Percentiles rank a stretch among this genome's conserved stretches.
Evolutionary conservation across 1,284 basidiomycete species (phyloP).

Genomic region (Moesziomyces sp.): DNA sequence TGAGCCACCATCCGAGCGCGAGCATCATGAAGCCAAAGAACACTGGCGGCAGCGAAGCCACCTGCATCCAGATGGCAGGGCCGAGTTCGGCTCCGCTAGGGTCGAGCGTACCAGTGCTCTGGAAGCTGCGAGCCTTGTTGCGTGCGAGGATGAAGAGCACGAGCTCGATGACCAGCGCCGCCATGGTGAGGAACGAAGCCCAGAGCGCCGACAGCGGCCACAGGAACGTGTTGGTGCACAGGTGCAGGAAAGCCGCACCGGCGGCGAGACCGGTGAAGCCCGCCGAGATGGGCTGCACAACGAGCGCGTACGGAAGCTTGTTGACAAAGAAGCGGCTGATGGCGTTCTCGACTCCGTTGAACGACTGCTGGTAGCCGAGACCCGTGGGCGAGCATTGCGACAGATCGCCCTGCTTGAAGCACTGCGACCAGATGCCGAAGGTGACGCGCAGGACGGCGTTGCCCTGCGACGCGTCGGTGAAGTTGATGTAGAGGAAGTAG

Average conservation of each 20-base stretch:
- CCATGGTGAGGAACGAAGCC: conserved; percentile 52
- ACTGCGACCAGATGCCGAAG: conserved; percentile 57
- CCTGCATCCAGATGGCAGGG: conserved; percentile 60
- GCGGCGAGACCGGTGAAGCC: conserved; percentile 58
- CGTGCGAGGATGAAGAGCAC: conserved; percentile 54
- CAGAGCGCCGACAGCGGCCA: conserved; percentile 55
- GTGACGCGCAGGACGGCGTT: conserved; percentile 15
- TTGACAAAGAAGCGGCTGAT: conserved; percentile 39
- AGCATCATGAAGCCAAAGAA: conserved; percentile 55
- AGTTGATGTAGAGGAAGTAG: conserved; percentile 52
- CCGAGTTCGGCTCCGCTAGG: conserved; percentile 32
- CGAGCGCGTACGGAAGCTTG: conserved; percentile 55
- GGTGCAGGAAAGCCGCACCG: conserved; percentile 52
- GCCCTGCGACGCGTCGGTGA: conserved; percentile 14
- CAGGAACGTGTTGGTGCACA: conserved; percentile 57
- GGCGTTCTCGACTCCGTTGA: conserved; percentile 24
- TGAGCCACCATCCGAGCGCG: conserved; percentile 43
- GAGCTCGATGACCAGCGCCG: conserved; percentile 52
- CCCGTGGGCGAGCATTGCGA: conserved; percentile 37
- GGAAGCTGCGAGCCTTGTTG: conserved; percentile 27
- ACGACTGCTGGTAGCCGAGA: conserved; percentile 45
- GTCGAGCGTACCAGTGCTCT: conserved; percentile 14
- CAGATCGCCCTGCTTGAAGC: conserved; percentile 16
- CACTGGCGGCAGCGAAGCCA: conserved; percentile 54
- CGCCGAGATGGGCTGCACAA: conserved; percentile 57